These are phyloP conservation scores for Filosporella fistucella DNA, from an alignment of 495 filamentous ascomycete genomes.

Conservation along the genomic window DNA sequence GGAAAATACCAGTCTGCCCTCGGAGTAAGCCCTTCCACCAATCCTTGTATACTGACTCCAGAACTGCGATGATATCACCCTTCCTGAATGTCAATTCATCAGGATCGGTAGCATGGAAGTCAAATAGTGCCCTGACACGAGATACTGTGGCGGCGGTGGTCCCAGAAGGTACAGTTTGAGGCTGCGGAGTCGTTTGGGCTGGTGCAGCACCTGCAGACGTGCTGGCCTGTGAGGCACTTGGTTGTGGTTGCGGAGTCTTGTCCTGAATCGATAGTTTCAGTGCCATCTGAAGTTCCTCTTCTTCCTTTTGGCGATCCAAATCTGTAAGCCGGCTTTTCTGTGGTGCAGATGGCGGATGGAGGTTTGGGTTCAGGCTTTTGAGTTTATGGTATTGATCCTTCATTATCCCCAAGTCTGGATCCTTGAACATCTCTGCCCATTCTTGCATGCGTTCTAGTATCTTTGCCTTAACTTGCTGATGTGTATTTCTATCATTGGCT, in stretches of 20 bases:
- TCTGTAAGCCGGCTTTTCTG: constrained; percentile 88
- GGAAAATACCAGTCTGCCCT: constrained; percentile 96
- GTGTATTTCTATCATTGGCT: constrained; percentile 90
- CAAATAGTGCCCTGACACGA: constrained; percentile 86
- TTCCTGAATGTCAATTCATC: constrained; percentile 95
- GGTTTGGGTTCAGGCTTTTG: constrained; percentile 79
- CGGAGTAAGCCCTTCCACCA: constrained; percentile 97
- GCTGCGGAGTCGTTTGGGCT: constrained; percentile 22
- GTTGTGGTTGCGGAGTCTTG: constrained; percentile 43
- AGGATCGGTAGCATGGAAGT: constrained; percentile 90
- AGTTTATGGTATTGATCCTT: constrained; percentile 88
- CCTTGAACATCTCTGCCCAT: constrained; percentile 93
- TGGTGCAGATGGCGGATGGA: constrained; percentile 89
- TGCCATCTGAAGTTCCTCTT: constrained; percentile 96
- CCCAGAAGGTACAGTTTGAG: constrained; percentile 38
- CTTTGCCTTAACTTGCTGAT: constrained; percentile 94
- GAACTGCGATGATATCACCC: constrained; percentile 93
- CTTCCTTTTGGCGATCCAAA: constrained; percentile 87
- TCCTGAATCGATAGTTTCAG: constrained; percentile 89
- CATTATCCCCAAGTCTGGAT: constrained; percentile 96
- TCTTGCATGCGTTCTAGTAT: constrained; percentile 95
- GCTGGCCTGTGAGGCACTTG: constrained; percentile 25
- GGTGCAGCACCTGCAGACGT: constrained; percentile 30
- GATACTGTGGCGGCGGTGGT: constrained; percentile 98
- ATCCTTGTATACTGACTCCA: constrained; percentile 97